phyloP scores from a whole-genome alignment of 2,329 filamentous ascomycete genomes.

The Colletotrichum chlorophyti region DNA sequence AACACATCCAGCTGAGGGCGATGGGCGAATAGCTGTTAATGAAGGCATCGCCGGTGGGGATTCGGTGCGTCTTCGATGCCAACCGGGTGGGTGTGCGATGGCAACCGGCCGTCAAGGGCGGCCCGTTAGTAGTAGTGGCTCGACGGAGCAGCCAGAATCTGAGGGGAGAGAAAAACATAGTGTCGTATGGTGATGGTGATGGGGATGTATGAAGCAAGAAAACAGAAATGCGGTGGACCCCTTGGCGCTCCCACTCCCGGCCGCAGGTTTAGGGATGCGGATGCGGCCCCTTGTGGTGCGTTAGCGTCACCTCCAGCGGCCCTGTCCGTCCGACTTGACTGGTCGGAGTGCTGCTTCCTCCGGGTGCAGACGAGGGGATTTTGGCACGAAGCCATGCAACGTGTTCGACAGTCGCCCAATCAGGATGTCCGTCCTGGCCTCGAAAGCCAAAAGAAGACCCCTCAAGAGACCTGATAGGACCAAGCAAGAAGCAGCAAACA shows the following conservation, averaged over 20 bases:
- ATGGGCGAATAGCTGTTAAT: slow-evolving; percentile 25
- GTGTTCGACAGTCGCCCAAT: slow-evolving; percentile 21
- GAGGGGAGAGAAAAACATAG: background rate
- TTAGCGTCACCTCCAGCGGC: slow-evolving; percentile 24
- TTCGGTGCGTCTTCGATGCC: slow-evolving; percentile 5
- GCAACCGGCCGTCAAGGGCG: background rate
- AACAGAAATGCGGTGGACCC: slow-evolving; percentile 15
- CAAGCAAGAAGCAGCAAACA: slow-evolving; percentile 35
- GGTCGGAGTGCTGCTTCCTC: slow-evolving; percentile 5
- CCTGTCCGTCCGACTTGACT: slow-evolving; percentile 17
- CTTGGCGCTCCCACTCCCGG: no score
- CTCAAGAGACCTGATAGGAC: slow-evolving; percentile 35
- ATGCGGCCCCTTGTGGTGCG: slow-evolving; percentile 25
- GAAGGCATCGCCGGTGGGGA: slow-evolving; percentile 26
- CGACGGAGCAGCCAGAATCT: slow-evolving; percentile 12
- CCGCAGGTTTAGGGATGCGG: slow-evolving; percentile 25
- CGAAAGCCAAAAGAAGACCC: slow-evolving; percentile 16
- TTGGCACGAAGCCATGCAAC: slow-evolving; percentile 10
- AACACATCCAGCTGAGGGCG: background rate
- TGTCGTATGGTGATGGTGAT: background rate
- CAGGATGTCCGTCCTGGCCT: slow-evolving; percentile 3
- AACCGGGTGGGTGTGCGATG: slow-evolving; percentile 14
- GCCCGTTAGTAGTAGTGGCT: slow-evolving; percentile 9
- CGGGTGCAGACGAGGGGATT: background rate
- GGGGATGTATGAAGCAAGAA: background rate